Conservation (phyloP, 257 asterid species). For the Leptodermis oblonga region DNA sequence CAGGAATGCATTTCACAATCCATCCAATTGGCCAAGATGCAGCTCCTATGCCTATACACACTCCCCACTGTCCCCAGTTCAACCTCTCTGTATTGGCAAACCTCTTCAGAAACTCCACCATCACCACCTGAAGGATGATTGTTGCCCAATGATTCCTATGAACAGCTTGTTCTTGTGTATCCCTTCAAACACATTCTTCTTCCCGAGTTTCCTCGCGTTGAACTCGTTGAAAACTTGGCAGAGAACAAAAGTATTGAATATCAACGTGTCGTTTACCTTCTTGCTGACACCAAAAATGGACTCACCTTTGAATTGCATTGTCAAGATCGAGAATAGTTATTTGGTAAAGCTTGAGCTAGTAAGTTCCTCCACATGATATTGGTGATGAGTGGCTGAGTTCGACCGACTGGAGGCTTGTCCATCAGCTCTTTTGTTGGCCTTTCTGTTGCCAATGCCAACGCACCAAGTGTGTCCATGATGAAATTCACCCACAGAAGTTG, state of each 20-base stretch:
- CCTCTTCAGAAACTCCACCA: constrained; percentile 61
- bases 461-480: constrained; percentile 48
- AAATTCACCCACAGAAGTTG: constrained; percentile 52
- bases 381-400: constrained; percentile 40
- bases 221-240: constrained; percentile 63
- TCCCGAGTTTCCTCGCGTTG: constrained; percentile 52
- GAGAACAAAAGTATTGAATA: constrained; percentile 52
- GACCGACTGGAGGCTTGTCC: constrained; percentile 40
- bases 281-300: constrained; percentile 21
- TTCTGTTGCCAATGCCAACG: constrained; percentile 49
- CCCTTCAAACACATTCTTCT: constrained; percentile 56
- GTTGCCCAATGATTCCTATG: constrained; percentile 52
- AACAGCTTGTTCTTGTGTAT: constrained; percentile 45
- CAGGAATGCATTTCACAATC: constrained; percentile 40
- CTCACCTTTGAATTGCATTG: constrained; percentile 38
- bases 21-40: constrained; percentile 55
- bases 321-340: constrained; percentile 30
- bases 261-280: constrained; percentile 44
- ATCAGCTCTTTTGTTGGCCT: constrained; percentile 39
- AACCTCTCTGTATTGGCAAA: constrained; percentile 60
- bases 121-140: constrained; percentile 44
- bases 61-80: constrained; percentile 57
- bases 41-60: constrained; percentile 45
- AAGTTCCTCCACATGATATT: constrained; percentile 52
- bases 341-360: constrained; percentile 43